Evolutionary conservation across 139 green algal species (phyloP), one percentile per base, ranked within the genome.

Genomic region (Coelastrella sp.): DNA sequence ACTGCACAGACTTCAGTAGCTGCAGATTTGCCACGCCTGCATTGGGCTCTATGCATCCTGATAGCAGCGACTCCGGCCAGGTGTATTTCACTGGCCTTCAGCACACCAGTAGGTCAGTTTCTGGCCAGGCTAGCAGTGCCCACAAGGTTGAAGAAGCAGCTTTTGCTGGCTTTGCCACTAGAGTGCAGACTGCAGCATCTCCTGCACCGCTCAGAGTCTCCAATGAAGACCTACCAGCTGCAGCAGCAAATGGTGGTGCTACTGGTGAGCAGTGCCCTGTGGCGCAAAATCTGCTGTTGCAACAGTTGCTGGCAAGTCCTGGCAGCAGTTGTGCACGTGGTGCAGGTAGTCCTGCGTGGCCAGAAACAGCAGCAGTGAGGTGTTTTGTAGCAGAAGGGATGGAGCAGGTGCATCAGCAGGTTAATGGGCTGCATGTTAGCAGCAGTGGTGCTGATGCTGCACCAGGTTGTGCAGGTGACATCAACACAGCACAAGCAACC

Each of bases 231-330:
- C 15, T 64, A n/a, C 57, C 17, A 32, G 57, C 57, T 34, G 57
- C 57, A 30, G 57, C 57, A 30, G 30, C 23, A 66, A n/a, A 17
- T 34, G 57, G 7, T 30, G 57, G 13, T 34, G 23, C 57, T 66
- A 23, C 13, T 8, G 57, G 1, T 30, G 23, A 23, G 57, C 6
- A 66, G 7, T 8, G 57, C 2, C 13, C 13, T 66, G 57, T 66
- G 19, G 30, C 19, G 11, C 64, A 43, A 13, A 32, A 27, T 50
- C 5, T 41, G 4, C n/a, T 81, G 73, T 50, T 81, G 73, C 73
- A 81, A 50, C 73, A 81, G 73, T 37, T 81, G 73, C 73, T 82
- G 19, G 75, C 34, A 5, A 71, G 35, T 23, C 53, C 75, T 15
- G 21, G 23, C 75, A 82, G 53, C 75, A 38, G 8, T 30, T 72